These are phyloP conservation scores for Castanea mollissima DNA, from an alignment of 306 rosid species.

Conservation along the genomic window DNA sequence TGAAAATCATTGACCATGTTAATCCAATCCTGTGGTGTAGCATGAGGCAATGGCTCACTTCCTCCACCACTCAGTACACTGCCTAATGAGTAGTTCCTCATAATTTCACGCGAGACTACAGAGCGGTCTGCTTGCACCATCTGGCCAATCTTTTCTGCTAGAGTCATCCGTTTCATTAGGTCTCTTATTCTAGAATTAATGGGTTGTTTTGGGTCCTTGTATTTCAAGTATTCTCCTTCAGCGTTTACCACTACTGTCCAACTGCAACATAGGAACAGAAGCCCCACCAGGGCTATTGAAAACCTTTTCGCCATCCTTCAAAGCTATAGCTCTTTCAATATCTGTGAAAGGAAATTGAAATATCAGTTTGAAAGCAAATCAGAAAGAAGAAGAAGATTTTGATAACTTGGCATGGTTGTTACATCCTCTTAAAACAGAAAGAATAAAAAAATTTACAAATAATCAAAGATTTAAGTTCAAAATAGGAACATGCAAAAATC, in stretches of 20 bases:
- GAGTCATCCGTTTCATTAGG: conserved; percentile 63
- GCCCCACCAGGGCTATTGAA: conserved; percentile 38
- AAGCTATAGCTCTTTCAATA: neutral
- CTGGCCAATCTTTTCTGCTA: conserved; percentile 87
- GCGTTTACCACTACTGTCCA: conserved; percentile 31
- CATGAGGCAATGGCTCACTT: conserved; percentile 81
- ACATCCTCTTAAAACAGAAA: too few relatives aligned
- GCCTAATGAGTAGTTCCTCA: conserved; percentile 81
- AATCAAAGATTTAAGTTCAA: too few relatives aligned
- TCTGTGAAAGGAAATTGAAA: neutral
- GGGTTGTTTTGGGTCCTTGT: conserved; percentile 72
- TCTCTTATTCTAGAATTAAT: conserved; percentile 60
- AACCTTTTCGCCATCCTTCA: neutral
- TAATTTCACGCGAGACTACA: conserved; percentile 59
- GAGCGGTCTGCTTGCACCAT: conserved; percentile 85
- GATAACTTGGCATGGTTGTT: too few relatives aligned
- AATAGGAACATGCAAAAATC: too few relatives aligned
- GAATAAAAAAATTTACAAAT: too few relatives aligned
- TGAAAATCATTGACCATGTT: conserved; percentile 81
- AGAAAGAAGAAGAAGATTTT: neutral
- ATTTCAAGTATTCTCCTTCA: conserved; percentile 53
- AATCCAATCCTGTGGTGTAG: conserved; percentile 70
- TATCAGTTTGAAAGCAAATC: neutral
- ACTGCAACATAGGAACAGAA: conserved; percentile 47
- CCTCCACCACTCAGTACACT: conserved; percentile 99